Evolutionary conservation across 176 grass and related monocot species (phyloP).

Genomic region (Musa acuminata): DNA sequence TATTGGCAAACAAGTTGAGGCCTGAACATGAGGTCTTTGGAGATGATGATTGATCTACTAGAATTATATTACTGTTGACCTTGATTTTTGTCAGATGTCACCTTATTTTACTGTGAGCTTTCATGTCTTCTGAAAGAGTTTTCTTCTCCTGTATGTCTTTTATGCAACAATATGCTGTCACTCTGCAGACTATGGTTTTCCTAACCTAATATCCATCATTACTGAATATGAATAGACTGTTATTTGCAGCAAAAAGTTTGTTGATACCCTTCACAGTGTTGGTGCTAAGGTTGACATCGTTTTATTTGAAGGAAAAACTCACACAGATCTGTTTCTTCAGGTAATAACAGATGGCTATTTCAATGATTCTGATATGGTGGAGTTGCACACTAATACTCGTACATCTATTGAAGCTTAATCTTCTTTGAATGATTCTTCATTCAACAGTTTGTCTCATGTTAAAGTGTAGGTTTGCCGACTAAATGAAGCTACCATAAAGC

Average conservation of each 20-base stretch:
- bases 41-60: too few species aligned
- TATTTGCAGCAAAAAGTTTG: slow-evolving; percentile 57
- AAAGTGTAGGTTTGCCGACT: too few species aligned
- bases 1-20: too few species aligned
- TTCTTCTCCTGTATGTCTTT: too few species aligned
- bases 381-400: not conserved
- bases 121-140: too few species aligned
- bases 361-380: not conserved
- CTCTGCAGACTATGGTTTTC: too few species aligned
- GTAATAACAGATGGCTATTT: slow-evolving; percentile 28
- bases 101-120: too few species aligned
- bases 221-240: slow-evolving; percentile 11
- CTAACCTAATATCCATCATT: not conserved
- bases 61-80: too few species aligned
- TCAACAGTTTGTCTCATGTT: not conserved
- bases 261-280: slow-evolving; percentile 47
- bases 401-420: not conserved
- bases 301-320: slow-evolving; percentile 73
- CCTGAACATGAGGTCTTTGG: too few species aligned
- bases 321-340: slow-evolving; percentile 97
- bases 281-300: slow-evolving; percentile 56
- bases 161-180: too few species aligned
- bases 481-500: too few species aligned
- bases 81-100: too few species aligned
- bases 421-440: not conserved